These are phyloP conservation scores for Iberis pinnata DNA, from an alignment of 345 rosid genomes.

Conservation along the genomic window DNA sequence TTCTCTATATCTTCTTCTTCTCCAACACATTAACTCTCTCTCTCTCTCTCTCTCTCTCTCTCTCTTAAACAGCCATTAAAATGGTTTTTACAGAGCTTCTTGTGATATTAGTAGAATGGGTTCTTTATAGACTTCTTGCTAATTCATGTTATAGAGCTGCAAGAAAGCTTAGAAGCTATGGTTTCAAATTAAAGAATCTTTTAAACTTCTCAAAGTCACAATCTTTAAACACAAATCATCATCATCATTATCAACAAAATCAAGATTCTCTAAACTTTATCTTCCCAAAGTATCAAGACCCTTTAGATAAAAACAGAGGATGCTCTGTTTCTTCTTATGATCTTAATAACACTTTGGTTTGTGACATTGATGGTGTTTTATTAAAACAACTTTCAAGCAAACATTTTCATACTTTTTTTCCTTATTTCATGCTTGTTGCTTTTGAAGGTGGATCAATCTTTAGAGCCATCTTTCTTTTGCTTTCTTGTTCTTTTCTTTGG, in stretches of 20 bases:
- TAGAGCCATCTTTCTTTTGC: slow-evolving; percentile 52
- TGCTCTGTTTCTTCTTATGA: slow-evolving; percentile 25
- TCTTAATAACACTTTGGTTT: slow-evolving; percentile 35
- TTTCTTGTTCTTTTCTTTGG: slow-evolving; percentile 55
- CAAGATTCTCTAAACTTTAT: slow-evolving; percentile 17
- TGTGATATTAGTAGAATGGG: slow-evolving; percentile 52
- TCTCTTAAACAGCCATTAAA: slow-evolving; percentile 14
- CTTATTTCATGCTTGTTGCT: slow-evolving; percentile 91
- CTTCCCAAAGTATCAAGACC: slow-evolving; percentile 39
- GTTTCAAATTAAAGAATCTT: slow-evolving; percentile 37
- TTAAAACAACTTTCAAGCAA: slow-evolving; percentile 34
- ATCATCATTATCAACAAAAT: slow-evolving; percentile 16
- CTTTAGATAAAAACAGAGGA: slow-evolving; percentile 28
- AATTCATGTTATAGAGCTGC: slow-evolving; percentile 60
- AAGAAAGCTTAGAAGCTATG: slow-evolving; percentile 51
- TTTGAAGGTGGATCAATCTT: slow-evolving; percentile 84
- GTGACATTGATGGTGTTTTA: slow-evolving; percentile 60
- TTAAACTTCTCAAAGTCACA: slow-evolving; percentile 19
- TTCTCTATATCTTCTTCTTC: slow-evolving; percentile 18
- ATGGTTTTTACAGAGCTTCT: slow-evolving; percentile 51
- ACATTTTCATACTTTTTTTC: slow-evolving; percentile 53
- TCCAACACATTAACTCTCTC: slow-evolving; percentile 18
- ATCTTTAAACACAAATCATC: slow-evolving; percentile 5
- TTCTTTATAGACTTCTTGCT: slow-evolving; percentile 51
- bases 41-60: neutral